phyloP scores from a whole-genome alignment of 2,329 filamentous ascomycete genomes.

The Diaporthe vaccinii region DNA sequence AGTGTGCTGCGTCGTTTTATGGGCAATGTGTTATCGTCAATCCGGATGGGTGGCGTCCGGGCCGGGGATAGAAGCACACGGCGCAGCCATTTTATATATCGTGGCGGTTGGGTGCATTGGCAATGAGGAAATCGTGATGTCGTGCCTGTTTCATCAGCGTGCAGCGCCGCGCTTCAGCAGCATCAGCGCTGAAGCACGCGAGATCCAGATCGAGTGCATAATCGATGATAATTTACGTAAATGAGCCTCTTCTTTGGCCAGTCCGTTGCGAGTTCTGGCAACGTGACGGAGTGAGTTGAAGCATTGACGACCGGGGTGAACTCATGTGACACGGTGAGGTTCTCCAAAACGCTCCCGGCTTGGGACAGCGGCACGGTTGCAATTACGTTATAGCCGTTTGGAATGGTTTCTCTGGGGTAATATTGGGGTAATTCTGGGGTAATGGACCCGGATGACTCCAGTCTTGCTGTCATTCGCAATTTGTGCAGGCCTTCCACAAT shows the following conservation, averaged over 20 bases:
- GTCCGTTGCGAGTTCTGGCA: slow-evolving; percentile 6
- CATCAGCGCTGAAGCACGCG: slow-evolving; percentile 28
- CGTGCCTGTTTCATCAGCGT: slow-evolving; percentile 11
- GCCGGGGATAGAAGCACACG: background rate
- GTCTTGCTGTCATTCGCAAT: slow-evolving; percentile 32
- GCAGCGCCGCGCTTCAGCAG: background rate
- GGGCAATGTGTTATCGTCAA: background rate
- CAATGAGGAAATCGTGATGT: background rate
- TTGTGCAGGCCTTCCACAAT: background rate
- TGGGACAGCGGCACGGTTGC: slow-evolving; percentile 7
- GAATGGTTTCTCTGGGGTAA: slow-evolving; percentile 37
- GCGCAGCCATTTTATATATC: slow-evolving; percentile 27
- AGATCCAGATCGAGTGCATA: slow-evolving; percentile 29
- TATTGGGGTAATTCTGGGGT: slow-evolving; percentile 41
- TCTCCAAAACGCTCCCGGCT: background rate
- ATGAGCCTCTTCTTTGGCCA: slow-evolving; percentile 17
- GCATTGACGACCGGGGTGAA: slow-evolving; percentile 19
- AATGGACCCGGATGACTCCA: slow-evolving; percentile 32
- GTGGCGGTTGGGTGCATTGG: background rate
- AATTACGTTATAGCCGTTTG: slow-evolving; percentile 41
- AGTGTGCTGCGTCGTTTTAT: background rate
- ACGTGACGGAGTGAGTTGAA: slow-evolving; percentile 22
- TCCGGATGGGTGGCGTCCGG: background rate
- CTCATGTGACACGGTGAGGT: slow-evolving; percentile 29
- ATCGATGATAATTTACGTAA: slow-evolving; percentile 38